phyloP scores from a whole-genome alignment of 805 yeast genomes.

The Candida nanaspora region DNA sequence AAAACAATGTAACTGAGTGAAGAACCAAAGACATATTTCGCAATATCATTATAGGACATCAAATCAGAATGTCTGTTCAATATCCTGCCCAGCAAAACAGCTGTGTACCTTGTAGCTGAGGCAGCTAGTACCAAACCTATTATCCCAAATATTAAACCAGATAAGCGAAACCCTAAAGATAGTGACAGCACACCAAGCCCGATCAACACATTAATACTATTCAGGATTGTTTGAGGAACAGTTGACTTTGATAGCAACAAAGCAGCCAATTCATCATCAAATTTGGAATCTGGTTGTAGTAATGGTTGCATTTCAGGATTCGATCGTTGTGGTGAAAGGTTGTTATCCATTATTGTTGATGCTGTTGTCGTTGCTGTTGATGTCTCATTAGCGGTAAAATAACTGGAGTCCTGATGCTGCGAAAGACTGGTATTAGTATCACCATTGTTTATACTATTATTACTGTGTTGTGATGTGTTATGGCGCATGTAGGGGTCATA shows the following conservation, averaged over 20 bases:
- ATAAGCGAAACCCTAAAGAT: slow-evolving; percentile 58
- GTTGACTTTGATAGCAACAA: slow-evolving; percentile 48
- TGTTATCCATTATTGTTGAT: neutral
- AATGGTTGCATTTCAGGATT: slow-evolving; percentile 2
- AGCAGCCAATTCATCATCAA: slow-evolving; percentile 1
- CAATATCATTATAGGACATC: slow-evolving; percentile 55
- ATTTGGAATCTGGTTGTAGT: slow-evolving; percentile 1
- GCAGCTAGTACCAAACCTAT: slow-evolving; percentile 37
- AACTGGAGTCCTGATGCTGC: too few species aligned
- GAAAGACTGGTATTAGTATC: neutral
- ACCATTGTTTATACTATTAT: neutral
- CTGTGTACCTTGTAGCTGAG: slow-evolving; percentile 44
- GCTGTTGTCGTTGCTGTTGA: neutral
- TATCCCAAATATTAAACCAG: slow-evolving; percentile 60
- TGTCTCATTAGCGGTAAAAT: too few species aligned
- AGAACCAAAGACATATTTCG: slow-evolving; percentile 40
- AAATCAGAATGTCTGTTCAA: slow-evolving; percentile 31
- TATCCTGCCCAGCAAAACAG: slow-evolving; percentile 45
- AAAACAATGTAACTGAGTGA: slow-evolving; percentile 37
- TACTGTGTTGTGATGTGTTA: neutral
- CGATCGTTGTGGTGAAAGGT: neutral
- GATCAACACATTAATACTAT: slow-evolving; percentile 67
- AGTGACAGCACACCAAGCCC: slow-evolving; percentile 72
- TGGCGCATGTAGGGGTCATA: neutral
- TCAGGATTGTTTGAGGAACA: slow-evolving; percentile 68